These are phyloP conservation scores for Guadua angustifolia DNA, from an alignment of 176 grass and related monocot genomes.

Conservation along the genomic window DNA sequence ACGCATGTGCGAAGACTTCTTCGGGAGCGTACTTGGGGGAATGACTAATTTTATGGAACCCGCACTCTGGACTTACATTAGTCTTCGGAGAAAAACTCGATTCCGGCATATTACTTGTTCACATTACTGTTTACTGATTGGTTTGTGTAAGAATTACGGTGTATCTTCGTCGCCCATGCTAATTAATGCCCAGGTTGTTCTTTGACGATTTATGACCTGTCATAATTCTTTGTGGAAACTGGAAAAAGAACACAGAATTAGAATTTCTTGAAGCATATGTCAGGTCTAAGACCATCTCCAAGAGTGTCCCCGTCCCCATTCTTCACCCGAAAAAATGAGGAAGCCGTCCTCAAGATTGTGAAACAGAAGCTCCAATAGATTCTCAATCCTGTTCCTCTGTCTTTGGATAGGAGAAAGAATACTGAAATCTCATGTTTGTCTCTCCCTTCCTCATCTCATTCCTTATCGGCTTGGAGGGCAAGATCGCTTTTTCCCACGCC, in stretches of 20 bases:
- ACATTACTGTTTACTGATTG: conserved; percentile 44
- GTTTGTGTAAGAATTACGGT: conserved; percentile 14
- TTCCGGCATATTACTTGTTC: conserved; percentile 35
- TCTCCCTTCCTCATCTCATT: no score
- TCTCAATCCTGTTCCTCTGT: no score
- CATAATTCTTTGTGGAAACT: conserved; percentile 1
- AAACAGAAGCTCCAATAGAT: no score
- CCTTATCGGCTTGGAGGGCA: no score
- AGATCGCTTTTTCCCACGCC: no score
- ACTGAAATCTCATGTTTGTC: no score
- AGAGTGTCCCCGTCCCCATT: no score
- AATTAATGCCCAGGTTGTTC: neutral
- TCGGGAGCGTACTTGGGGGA: neutral
- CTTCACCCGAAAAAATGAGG: no score
- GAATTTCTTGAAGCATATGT: neutral
- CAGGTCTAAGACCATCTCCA: neutral
- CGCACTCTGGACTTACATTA: neutral
- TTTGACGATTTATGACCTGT: neutral
- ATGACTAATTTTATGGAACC: conserved; percentile 14
- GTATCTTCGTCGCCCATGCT: conserved; percentile 17
- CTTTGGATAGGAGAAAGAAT: no score
- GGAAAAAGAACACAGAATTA: neutral
- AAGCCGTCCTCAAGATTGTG: no score
- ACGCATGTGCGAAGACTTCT: neutral
- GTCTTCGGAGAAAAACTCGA: conserved; percentile 9